Conservation (phyloP, 2,329 filamentous ascomycete species). For the Stagonosporopsis chrysanthemi region DNA sequence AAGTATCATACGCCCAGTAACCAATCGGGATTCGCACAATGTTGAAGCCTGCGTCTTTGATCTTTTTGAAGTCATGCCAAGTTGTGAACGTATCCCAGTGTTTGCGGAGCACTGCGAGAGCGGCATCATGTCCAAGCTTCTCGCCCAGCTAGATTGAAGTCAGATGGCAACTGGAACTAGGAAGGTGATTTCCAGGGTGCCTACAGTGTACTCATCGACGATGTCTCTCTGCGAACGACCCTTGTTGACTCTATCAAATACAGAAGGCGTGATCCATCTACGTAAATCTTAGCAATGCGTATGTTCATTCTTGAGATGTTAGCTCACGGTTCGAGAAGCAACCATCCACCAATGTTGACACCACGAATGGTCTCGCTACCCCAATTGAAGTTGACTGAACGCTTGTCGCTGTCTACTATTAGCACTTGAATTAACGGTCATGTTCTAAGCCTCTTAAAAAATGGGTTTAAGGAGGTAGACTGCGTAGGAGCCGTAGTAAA, state of each 20-base stretch:
- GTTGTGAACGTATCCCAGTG: slow-evolving; percentile 62
- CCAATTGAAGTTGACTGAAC: slow-evolving; percentile 56
- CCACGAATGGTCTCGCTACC: slow-evolving; percentile 59
- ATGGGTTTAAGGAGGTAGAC: background rate
- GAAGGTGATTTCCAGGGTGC: background rate
- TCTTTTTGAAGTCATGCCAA: slow-evolving; percentile 63
- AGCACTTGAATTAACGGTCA: slow-evolving; percentile 9
- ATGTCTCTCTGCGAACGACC: slow-evolving; percentile 43
- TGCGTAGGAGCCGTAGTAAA: background rate
- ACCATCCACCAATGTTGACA: slow-evolving; percentile 61
- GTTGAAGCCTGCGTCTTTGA: slow-evolving; percentile 65
- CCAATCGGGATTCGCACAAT: slow-evolving; percentile 66
- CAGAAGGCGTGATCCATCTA: slow-evolving; percentile 65
- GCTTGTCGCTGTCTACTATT: slow-evolving; percentile 37
- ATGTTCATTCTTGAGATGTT: no score
- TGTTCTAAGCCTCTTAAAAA: no score
- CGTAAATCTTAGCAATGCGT: background rate
- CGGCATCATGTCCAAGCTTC: slow-evolving; percentile 57
- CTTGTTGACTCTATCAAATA: slow-evolving; percentile 53
- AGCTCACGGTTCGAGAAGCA: slow-evolving; percentile 56
- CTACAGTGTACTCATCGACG: slow-evolving; percentile 59
- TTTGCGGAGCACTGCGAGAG: slow-evolving; percentile 54
- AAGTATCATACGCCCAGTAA: slow-evolving; percentile 66
- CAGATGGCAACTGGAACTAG: background rate
- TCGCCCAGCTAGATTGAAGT: slow-evolving; percentile 45